phyloP scores from a whole-genome alignment of 495 filamentous ascomycete species.

The Letharia lupina region DNA sequence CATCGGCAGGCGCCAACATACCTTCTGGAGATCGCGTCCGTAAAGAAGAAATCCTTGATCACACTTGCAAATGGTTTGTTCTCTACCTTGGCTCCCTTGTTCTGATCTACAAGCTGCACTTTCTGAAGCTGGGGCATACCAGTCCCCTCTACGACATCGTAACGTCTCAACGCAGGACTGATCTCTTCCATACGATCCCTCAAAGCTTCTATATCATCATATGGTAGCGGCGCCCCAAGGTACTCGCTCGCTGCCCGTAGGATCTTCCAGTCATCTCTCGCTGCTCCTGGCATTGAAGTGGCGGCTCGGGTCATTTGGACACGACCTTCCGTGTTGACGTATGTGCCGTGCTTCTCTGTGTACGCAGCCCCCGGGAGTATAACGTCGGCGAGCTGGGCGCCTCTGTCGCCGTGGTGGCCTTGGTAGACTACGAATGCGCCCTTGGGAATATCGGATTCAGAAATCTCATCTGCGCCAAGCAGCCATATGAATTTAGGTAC shows the following conservation, averaged over 20 bases:
- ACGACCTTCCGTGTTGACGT: conserved; percentile 94
- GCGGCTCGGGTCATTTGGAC: conserved; percentile 87
- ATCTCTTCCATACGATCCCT: conserved; percentile 94
- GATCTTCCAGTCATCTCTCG: conserved; percentile 97
- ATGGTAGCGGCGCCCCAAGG: conserved; percentile 77
- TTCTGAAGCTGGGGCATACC: conserved; percentile 66
- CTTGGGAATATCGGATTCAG: conserved; percentile 72
- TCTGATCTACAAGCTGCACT: conserved; percentile 88
- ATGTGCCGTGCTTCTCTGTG: conserved; percentile 95
- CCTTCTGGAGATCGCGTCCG: conserved; percentile 83
- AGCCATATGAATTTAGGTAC: conserved; percentile 95
- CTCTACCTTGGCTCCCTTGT: conserved; percentile 65
- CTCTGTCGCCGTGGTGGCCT: conserved; percentile 91
- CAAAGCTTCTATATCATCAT: conserved; percentile 80
- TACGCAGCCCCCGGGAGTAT: conserved; percentile 91
- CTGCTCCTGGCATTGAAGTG: conserved; percentile 74
- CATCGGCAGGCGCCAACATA: conserved; percentile 41
- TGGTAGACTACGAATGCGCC: conserved; percentile 96
- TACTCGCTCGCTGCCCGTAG: conserved; percentile 85
- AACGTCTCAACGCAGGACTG: conserved; percentile 74
- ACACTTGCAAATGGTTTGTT: conserved; percentile 66
- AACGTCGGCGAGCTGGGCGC: conserved; percentile 86
- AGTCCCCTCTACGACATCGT: conserved; percentile 80
- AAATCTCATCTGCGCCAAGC: conserved; percentile 87
- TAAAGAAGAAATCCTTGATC: conserved; percentile 95